These are phyloP conservation scores for Posidonia oceanica DNA, from an alignment of 116 monocot genomes.

Conservation along the genomic window DNA sequence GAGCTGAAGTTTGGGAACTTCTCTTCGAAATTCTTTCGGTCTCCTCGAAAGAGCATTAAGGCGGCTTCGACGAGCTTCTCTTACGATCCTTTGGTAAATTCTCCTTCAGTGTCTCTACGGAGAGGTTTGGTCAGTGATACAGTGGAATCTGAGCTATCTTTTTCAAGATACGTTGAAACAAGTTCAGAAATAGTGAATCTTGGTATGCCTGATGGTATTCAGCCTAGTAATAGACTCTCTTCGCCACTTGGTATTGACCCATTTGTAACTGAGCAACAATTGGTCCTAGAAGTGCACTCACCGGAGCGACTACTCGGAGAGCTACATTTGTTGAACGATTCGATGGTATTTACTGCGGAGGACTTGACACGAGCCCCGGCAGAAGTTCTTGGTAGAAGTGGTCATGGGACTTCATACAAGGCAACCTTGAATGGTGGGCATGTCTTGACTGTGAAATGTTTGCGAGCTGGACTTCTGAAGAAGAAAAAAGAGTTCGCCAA, in stretches of 20 bases:
- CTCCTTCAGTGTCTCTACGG: neutral
- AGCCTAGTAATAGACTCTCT: constrained; percentile 1
- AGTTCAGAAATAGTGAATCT: constrained; percentile 10
- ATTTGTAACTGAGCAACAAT: no score
- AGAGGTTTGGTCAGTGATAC: no score
- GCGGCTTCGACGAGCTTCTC: constrained; percentile 52
- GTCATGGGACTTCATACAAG: constrained; percentile 94
- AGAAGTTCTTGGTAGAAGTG: constrained; percentile 84
- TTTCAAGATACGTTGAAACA: constrained; percentile 17
- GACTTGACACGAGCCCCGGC: constrained; percentile 82
- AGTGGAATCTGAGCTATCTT: constrained; percentile 3
- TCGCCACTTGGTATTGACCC: constrained; percentile 20
- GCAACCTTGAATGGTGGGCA: constrained; percentile 69
- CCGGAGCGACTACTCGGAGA: constrained; percentile 58
- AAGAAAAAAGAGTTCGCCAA: constrained; percentile 77
- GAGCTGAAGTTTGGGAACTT: constrained; percentile 42
- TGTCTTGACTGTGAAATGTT: constrained; percentile 72
- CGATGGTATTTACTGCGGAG: constrained; percentile 61
- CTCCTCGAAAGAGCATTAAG: constrained; percentile 35
- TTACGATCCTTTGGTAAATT: constrained; percentile 62
- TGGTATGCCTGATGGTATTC: constrained; percentile 8
- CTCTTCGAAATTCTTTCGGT: constrained; percentile 31
- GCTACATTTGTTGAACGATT: constrained; percentile 59
- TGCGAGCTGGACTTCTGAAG: constrained; percentile 70
- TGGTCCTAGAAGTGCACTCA: constrained; percentile 36